These are phyloP conservation scores for Boletellus deceptivus DNA, from an alignment of 1,284 basidiomycete species.

Conservation along the genomic window DNA sequence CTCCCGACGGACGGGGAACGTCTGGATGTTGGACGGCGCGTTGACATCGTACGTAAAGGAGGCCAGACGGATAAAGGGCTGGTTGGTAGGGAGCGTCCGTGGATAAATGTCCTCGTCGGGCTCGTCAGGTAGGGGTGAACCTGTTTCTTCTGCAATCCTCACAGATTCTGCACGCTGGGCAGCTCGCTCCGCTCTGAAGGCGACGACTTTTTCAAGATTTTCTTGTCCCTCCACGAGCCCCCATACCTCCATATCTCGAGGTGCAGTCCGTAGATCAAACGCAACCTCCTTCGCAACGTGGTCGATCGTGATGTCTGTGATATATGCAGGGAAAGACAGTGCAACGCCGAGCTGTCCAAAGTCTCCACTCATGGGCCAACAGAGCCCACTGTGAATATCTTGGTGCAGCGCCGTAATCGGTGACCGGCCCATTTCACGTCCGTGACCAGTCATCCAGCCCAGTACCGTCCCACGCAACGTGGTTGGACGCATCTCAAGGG, in stretches of 20 bases:
- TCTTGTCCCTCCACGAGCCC: constrained; percentile 75
- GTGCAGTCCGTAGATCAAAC: constrained; percentile 77
- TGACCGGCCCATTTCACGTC: constrained; percentile 68
- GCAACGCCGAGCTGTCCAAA: constrained; percentile 81
- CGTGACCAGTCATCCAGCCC: constrained; percentile 57
- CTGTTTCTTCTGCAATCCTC: constrained; percentile 39
- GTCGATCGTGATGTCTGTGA: constrained; percentile 84
- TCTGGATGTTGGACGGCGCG: constrained; percentile 73
- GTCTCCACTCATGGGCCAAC: constrained; percentile 87
- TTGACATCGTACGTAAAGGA: constrained; percentile 80
- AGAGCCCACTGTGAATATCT: constrained; percentile 78
- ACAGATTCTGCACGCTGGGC: constrained; percentile 32
- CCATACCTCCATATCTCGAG: constrained; percentile 87
- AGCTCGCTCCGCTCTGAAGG: constrained; percentile 46
- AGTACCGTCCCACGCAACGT: constrained; percentile 44
- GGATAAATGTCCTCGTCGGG: constrained; percentile 44
- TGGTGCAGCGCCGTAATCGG: constrained; percentile 86
- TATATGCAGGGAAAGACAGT: constrained; percentile 65
- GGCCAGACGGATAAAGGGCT: constrained; percentile 72
- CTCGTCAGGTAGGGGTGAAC: constrained; percentile 37
- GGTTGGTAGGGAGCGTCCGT: constrained; percentile 47
- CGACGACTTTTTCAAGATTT: constrained; percentile 59
- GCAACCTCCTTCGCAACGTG: constrained; percentile 81
- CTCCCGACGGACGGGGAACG: constrained; percentile 74
- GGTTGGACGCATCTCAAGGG: constrained; percentile 62